Evolutionary conservation across 2,329 filamentous ascomycete species (phyloP).

Genomic region (Calonectria henricotiae): DNA sequence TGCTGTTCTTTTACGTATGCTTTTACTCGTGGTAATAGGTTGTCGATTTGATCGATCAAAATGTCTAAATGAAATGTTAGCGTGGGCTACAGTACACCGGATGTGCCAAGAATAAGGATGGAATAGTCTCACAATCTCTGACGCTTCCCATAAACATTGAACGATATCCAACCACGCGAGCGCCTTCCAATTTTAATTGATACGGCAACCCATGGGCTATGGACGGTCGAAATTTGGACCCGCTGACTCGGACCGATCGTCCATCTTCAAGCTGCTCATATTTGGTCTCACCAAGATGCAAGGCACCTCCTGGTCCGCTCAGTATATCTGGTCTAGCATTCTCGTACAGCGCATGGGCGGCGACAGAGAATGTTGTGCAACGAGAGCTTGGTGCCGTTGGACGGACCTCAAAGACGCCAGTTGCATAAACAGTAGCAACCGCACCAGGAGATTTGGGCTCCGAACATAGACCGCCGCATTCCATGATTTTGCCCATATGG

Average conservation of each 20-base stretch:
- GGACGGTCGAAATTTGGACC: constrained; percentile 36
- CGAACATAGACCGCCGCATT: constrained; percentile 68
- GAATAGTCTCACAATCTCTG: constrained; percentile 36
- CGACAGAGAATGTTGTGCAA: constrained; percentile 67
- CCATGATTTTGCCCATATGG: constrained; percentile 72
- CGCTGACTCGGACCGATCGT: constrained; percentile 41
- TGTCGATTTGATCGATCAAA: constrained; percentile 43
- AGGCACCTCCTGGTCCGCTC: constrained; percentile 66
- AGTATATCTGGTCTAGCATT: constrained; percentile 69
- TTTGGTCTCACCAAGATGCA: constrained; percentile 59
- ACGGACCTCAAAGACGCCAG: constrained; percentile 65
- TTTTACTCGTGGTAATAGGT: constrained; percentile 33
- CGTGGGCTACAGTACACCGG: not conserved
- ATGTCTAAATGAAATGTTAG: constrained; percentile 40
- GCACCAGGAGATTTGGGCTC: constrained; percentile 64
- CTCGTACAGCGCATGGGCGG: constrained; percentile 71
- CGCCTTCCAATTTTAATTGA: constrained; percentile 49
- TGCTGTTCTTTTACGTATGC: constrained; percentile 47
- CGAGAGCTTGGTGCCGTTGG: constrained; percentile 59
- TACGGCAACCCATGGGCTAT: constrained; percentile 31
- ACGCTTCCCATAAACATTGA: constrained; percentile 49
- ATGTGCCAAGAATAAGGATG: accelerated
- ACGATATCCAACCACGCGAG: constrained; percentile 44
- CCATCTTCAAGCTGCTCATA: constrained; percentile 44
- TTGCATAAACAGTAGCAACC: constrained; percentile 59